Conservation (phyloP, 352 stramenopile species). For the Pythium rhizo-oryzae region DNA sequence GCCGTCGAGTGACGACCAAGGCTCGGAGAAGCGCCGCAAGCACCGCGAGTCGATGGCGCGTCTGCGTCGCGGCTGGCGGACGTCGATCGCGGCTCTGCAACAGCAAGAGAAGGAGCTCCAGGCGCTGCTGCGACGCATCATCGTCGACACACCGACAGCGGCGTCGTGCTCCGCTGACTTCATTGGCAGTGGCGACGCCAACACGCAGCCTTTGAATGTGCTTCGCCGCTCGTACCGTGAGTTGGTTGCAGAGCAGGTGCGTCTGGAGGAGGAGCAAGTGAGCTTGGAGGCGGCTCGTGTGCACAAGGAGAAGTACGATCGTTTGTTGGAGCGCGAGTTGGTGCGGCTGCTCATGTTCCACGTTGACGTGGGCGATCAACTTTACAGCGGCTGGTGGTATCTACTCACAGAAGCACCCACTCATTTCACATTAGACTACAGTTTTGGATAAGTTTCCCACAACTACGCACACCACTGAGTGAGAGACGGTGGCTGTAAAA, state of each 20-base stretch:
- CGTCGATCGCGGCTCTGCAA: constrained; percentile 8
- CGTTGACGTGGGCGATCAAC: neutral
- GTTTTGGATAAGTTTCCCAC: no score
- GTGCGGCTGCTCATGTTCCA: neutral
- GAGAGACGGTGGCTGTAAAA: no score
- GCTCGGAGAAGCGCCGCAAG: constrained; percentile 1
- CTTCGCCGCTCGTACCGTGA: constrained; percentile 9
- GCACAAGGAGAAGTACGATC: constrained; percentile 5
- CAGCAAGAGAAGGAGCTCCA: constrained; percentile 16
- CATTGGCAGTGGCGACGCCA: no score
- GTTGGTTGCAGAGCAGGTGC: constrained; percentile 6
- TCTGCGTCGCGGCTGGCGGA: neutral
- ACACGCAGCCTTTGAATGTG: neutral
- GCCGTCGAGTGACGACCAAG: neutral
- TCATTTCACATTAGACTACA: no score
- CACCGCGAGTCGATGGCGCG: constrained; percentile 21
- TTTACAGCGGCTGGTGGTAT: no score
- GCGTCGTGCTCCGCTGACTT: no score
- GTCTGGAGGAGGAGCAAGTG: neutral
- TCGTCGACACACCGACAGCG: neutral
- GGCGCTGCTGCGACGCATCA: neutral
- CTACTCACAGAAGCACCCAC: no score
- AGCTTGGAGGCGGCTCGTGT: neutral
- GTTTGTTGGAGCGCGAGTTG: constrained; percentile 13
- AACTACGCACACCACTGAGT: no score